These are phyloP conservation scores for Solanum pennellii DNA, from an alignment of 257 asterid species.

Conservation along the genomic window DNA sequence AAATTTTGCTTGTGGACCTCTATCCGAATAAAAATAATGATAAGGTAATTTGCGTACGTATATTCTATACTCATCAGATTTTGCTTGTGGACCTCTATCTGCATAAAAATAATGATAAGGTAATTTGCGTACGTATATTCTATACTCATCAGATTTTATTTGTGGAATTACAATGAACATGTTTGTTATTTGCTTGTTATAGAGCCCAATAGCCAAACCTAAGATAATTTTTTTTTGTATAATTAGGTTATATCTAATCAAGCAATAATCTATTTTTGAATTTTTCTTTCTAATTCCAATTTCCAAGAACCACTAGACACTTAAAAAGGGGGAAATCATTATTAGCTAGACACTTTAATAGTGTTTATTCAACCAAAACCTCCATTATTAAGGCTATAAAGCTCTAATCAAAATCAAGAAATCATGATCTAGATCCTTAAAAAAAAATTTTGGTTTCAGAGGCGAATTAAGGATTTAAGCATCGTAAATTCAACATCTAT, in stretches of 20 bases:
- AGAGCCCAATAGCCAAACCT: neutral
- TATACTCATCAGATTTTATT: neutral
- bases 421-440: neutral
- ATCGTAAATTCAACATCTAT: neutral
- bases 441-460: no score
- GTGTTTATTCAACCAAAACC: neutral
- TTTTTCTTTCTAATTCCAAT: neutral
- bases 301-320: neutral
- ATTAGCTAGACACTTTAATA: neutral
- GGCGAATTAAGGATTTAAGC: neutral
- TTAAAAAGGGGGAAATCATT: neutral
- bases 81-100: fast-evolving
- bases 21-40: no score
- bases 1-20: fast-evolving
- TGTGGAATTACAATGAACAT: no score
- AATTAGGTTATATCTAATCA: neutral
- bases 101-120: neutral
- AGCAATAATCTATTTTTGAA: neutral
- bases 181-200: neutral
- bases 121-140: neutral
- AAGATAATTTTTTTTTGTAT: neutral
- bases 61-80: neutral
- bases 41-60: neutral
- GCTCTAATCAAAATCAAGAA: neutral
- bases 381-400: neutral